Base-by-base conservation (phyloP, 179 eudicot genomes). In the Vitellaria paradoxa region DNA sequence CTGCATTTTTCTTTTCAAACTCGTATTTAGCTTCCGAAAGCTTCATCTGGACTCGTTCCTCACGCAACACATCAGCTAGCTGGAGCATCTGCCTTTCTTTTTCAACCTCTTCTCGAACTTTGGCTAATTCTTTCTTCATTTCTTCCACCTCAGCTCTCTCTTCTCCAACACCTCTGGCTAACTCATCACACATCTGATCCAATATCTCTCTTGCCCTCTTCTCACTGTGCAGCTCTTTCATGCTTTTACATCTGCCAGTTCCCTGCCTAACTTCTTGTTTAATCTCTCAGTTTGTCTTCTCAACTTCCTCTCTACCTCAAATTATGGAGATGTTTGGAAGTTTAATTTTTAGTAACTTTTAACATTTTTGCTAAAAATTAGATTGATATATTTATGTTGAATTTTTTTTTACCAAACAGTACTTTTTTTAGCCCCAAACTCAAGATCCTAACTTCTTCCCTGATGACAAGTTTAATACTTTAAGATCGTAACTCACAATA, bases 31-130 rank as follows among this genome's bases (percentile, higher is more conserved):
- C 99, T 30, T 95, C 99, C 7, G 86, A 74, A 18, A 95, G 90
- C 86, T 95, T 95, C 99, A 95, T 95, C 77, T 95, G 97, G 24
- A 95, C 97, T 75, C 99, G 83, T 79, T 95, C 99, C 84, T 94
- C 97, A 0, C 97, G 86, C 50, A 91, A 64, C 49, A 91, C 85
- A 86, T 94, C 98, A 6, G 97, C 98, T n/a, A 94, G 61, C 53
- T 89, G 97, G 75, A 94, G 89, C 97, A 94, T 94, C 78, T 93
- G 88, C 73, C 97, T 84, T 77, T 94, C 98, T 77, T 83, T 89
- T 77, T 94, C 97, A 18, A 91, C 89, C 79, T 94, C 97, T 77
- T 91, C 92, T 4, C 89, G 81, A 30, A 86, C 87, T 81, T 85
- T 88, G 14, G 73, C 88, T 5, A 86, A 80, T 76, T 92, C 90